Conservation (phyloP, 73 alveolate species). For the Paramecium octaurelia region DNA sequence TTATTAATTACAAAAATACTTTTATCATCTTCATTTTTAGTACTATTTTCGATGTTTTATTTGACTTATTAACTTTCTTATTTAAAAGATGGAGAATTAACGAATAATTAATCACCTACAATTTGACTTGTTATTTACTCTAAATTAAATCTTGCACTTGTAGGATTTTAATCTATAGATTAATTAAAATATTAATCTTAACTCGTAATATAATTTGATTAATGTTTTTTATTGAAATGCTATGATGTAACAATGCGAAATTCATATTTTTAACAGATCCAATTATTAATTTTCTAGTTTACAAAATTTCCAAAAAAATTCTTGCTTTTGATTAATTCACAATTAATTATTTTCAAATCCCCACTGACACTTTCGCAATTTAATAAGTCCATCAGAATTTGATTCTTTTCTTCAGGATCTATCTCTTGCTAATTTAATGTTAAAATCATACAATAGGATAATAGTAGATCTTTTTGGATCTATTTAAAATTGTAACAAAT, state of each 20-base stretch:
- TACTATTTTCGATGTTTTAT: constrained; percentile 58
- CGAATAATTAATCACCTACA: background rate
- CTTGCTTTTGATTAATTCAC: constrained; percentile 62
- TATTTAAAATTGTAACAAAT: constrained; percentile 68
- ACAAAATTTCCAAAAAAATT: constrained; percentile 65
- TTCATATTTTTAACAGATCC: constrained; percentile 69
- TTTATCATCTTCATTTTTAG: background rate
- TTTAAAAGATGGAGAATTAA: constrained; percentile 34
- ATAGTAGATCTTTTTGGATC: constrained; percentile 66
- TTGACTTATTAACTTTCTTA: background rate
- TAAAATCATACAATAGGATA: constrained; percentile 66
- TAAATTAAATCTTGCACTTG: constrained; percentile 14
- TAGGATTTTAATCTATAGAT: background rate
- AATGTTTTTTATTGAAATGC: constrained; percentile 37
- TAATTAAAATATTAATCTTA: constrained; percentile 34
- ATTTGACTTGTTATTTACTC: background rate
- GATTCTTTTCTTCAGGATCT: constrained; percentile 83
- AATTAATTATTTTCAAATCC: constrained; percentile 67
- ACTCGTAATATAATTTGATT: background rate
- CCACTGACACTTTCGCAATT: constrained; percentile 81
- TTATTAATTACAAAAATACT: background rate
- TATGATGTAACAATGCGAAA: constrained; percentile 46
- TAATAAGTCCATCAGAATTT: constrained; percentile 78
- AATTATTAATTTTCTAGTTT: constrained; percentile 42
- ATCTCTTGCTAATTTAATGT: constrained; percentile 67